A percentile compares a stretch with the other conserved stretches of the same genome.
phyloP scores from a whole-genome alignment of 345 rosid genomes.

The Arabidopsis arenosa region DNA sequence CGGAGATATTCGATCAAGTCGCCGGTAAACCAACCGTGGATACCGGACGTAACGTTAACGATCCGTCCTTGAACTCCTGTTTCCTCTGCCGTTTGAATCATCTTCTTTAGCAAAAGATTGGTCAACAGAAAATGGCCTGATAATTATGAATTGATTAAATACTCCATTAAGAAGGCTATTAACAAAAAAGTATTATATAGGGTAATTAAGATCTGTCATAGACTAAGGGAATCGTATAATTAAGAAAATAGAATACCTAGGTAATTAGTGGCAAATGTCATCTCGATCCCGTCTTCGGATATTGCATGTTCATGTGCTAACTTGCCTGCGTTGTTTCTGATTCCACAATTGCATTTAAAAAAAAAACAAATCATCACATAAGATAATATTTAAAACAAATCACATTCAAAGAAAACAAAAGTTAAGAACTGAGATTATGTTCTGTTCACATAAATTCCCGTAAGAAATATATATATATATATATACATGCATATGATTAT shows the following conservation, averaged over 20 bases:
- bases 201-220: conserved; percentile 36
- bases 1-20: conserved; percentile 74
- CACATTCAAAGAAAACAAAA: neutral
- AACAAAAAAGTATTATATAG: neutral
- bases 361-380: neutral
- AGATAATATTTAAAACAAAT: conserved; percentile 1
- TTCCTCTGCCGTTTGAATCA: conserved; percentile 73
- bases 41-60: conserved; percentile 86
- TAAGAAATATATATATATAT: neutral
- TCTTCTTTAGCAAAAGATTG: conserved; percentile 64
- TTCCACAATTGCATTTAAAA: neutral
- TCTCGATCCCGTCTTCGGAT: conserved; percentile 96
- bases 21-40: conserved; percentile 91
- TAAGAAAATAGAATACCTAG: conserved; percentile 56
- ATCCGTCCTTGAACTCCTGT: conserved; percentile 76
- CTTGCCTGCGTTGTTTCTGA: conserved; percentile 95
- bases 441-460: conserved; percentile 24
- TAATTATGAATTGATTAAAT: neutral
- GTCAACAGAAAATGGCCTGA: conserved; percentile 91
- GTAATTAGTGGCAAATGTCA: conserved; percentile 97
- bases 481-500: conserved; percentile 31
- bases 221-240: conserved; percentile 22
- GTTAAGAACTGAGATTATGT: conserved; percentile 15
- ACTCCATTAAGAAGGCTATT: conserved; percentile 3
- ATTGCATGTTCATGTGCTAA: conserved; percentile 88